Base-by-base conservation (phyloP, 176 grass and related monocot species). In the Avena insularis region DNA sequence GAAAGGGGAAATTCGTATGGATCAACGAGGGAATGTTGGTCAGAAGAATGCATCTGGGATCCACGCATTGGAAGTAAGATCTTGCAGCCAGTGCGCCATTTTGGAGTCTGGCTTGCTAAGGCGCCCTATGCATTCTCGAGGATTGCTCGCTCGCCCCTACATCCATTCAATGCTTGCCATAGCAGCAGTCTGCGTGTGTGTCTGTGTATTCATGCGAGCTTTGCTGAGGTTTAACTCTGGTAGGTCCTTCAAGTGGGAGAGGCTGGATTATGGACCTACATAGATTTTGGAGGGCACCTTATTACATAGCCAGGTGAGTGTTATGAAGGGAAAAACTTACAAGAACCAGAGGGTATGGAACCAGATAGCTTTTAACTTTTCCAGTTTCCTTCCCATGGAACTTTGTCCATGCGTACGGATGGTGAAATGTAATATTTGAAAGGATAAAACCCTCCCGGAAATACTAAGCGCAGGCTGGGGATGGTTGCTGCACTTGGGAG, bases 151-250 rank as follows among this genome's bases (percentile, higher is more conserved):
- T 70, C 92, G 97, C 8, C 94, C 97, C 17, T 99, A 97, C 19
- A 83, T 99, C 33, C 85, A 94, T 57, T 97, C 97, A 5, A 90
- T 99, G 97, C 92, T 99, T 29, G 97, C 92, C 51, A 94, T 99
- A 78, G 97, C 97, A 36, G 97, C 97, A 56, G 97, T 99, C 60
- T 98, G 97, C 29, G 97, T 99, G 12, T 99, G 97, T 84, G 97
- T 99, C 43, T 99, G 97, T 19, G 79, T 99, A 16, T 94, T 96
- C 29, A 85, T 94, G 82, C 85, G 94, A 80, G 94, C 79, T 78
- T 90, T 88, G 35, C 87, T 96, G 79, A 85, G 89, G 76, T 76
- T 96, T 71, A 92, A 96, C 65, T 93, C 89, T 64, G 90, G 89
- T 23, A 78, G 83, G 57, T 85, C 94, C 43, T 94, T 99, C 88